Evolutionary conservation across 169 alveolate genomes (phyloP), one percentile per base, ranked within the genome.

Genomic region (Plasmodium chabaudi): DNA sequence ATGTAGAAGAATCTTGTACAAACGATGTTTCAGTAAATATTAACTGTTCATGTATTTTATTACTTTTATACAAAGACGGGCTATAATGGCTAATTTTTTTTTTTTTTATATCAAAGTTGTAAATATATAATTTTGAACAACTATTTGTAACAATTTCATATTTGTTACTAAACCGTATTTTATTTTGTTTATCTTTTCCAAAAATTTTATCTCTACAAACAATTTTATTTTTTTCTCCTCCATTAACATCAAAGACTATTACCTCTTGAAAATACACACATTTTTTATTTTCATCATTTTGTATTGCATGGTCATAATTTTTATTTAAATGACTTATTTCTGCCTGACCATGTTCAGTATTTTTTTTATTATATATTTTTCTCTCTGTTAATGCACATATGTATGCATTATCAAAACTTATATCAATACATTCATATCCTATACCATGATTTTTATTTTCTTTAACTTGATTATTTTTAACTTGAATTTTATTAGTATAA

Each of bases 41-140:
- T 25, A 86, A 69, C 34, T 65, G 72, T 61, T 86, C 91, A 70
- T 69, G 17, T 69, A 70, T 27, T 86, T 69, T 86, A 72, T 70
- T 86, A 53, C 87, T 86, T 60, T 86, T 86, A 47, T 86, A 86
- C 46, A 86, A 70, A 51, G 91, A 86, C 15, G 91, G 91, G 60
- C 91, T 86, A 53, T 86, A 86, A 86, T 86, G 91, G 23, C 27
- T 86, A 21, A 86, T 68, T 4, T 61, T 57, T 86, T 74, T 68
- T 44, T 70, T 27, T 57, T 68, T 86, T 49, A 69, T 86, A 2
- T 59, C 87, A 86, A 86, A 86, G n/a, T 86, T 56, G 34, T 86
- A 86, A 60, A 86, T 59, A 23, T 86, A 86, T 60, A 86, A 86
- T 72, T 86, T 86, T 21, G 86, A 70, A 19, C 27, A 44, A 53